Percentiles rank a stretch among this genome's conserved stretches.
These are phyloP conservation scores for Poa pratensis DNA, from an alignment of 176 grass and related monocot genomes.

Conservation along the genomic window DNA sequence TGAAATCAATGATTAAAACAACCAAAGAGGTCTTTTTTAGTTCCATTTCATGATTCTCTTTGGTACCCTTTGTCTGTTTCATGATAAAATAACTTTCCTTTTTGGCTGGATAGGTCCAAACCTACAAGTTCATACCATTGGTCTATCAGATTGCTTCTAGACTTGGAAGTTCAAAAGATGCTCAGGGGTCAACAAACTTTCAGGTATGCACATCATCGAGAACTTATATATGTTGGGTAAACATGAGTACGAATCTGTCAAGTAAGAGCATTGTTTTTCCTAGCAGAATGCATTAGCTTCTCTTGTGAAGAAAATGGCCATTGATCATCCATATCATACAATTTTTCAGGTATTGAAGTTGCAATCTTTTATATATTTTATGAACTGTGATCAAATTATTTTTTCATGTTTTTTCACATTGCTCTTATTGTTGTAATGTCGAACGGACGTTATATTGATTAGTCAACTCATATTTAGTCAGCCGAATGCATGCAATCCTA, in stretches of 20 bases:
- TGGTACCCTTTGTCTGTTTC: constrained; percentile 33
- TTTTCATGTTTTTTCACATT: constrained; percentile 25
- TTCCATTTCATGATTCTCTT: constrained; percentile 33
- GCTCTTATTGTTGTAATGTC: not conserved
- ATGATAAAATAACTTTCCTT: constrained; percentile 28
- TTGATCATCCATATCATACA: constrained; percentile 97
- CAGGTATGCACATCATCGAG: constrained; percentile 55
- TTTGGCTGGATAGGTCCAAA: constrained; percentile 64
- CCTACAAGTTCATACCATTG: constrained; percentile 94
- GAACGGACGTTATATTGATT: constrained; percentile 11
- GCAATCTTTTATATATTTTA: not conserved
- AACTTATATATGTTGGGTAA: constrained; percentile 26
- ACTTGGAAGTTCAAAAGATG: constrained; percentile 90
- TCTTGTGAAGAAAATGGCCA: constrained; percentile 93
- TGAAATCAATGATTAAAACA: constrained; percentile 78
- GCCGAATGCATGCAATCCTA: constrained; percentile 2
- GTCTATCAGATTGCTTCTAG: constrained; percentile 99
- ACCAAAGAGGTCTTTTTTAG: constrained; percentile 68
- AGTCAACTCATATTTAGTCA: not conserved
- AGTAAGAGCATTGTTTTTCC: constrained; percentile 35
- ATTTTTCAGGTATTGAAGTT: constrained; percentile 80
- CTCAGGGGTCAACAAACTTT: constrained; percentile 76
- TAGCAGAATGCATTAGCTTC: constrained; percentile 80
- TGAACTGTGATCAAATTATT: not conserved
- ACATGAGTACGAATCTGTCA: constrained; percentile 8